Percentiles rank a stretch among this genome's conserved stretches.
Conservation (phyloP, 768 basidiomycete species). For the Termitomyces sp. region DNA sequence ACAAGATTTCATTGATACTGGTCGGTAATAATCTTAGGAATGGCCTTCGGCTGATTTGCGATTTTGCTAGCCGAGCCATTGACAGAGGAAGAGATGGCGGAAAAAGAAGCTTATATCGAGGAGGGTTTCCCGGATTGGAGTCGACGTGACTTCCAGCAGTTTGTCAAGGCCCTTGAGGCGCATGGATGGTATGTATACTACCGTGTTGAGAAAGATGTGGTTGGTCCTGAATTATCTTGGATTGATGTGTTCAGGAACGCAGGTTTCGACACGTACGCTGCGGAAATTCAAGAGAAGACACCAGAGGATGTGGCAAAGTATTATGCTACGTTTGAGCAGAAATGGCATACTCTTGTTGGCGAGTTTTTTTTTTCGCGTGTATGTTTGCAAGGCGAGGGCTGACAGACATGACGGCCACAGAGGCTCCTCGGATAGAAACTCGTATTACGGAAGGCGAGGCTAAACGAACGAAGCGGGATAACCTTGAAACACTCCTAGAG, state of each 20-base stretch:
- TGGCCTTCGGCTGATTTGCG: neutral
- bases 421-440: conserved; percentile 75
- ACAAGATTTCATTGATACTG: conserved; percentile 84
- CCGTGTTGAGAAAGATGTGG: neutral
- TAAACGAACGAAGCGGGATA: conserved; percentile 82
- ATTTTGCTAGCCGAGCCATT: conserved; percentile 68
- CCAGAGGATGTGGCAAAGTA: conserved; percentile 75
- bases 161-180: conserved; percentile 58
- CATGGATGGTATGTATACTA: conserved; percentile 66
- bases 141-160: conserved; percentile 89
- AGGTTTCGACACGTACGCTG: conserved; percentile 61
- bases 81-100: conserved; percentile 78
- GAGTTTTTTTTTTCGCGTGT: conserved; percentile 12
- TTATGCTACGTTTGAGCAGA: conserved; percentile 79
- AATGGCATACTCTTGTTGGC: conserved; percentile 84
- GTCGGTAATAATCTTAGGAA: conserved; percentile 28
- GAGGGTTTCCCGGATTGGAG: conserved; percentile 91
- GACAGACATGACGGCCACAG: conserved; percentile 27
- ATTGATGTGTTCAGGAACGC: conserved; percentile 45
- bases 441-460: conserved; percentile 87
- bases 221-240: neutral
- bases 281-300: conserved; percentile 82
- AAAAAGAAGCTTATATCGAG: conserved; percentile 72
- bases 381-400: neutral
- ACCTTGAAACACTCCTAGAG: conserved; percentile 70